These are phyloP conservation scores for Mycena sp. DNA, from an alignment of 1,284 basidiomycete genomes.

Conservation along the genomic window DNA sequence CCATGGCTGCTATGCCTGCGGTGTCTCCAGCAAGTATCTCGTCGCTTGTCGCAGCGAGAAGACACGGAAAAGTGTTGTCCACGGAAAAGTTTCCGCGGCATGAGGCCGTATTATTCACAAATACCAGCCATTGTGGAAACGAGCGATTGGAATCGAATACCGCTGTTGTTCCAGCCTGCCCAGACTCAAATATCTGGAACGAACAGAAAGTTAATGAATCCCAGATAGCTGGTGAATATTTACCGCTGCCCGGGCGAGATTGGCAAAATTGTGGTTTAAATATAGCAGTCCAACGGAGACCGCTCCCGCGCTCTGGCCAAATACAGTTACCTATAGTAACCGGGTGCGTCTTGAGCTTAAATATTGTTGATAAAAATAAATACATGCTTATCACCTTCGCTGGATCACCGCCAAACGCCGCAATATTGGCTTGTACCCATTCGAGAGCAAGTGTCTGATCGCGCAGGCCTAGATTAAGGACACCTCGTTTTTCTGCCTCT, in stretches of 20 bases:
- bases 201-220: slow-evolving; percentile 1
- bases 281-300: neutral
- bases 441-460: slow-evolving; percentile 45
- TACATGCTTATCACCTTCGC: slow-evolving; percentile 35
- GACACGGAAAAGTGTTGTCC: slow-evolving; percentile 40
- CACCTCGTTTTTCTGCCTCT: too few species aligned
- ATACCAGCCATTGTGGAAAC: slow-evolving; percentile 12
- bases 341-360: neutral
- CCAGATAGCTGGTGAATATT: neutral
- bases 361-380: neutral
- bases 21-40: neutral
- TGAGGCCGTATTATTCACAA: slow-evolving; percentile 1
- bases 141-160: slow-evolving; percentile 28
- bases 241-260: neutral
- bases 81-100: neutral
- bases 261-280: neutral
- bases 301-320: slow-evolving; percentile 50
- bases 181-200: slow-evolving; percentile 43
- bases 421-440: slow-evolving; percentile 55
- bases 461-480: neutral
- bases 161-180: slow-evolving; percentile 33
- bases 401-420: slow-evolving; percentile 50
- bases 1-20: slow-evolving; percentile 44
- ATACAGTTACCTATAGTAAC: slow-evolving; percentile 45
- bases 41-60: slow-evolving; percentile 46